phyloP scores from a whole-genome alignment of 768 basidiomycete genomes.

The Russula olivacea region DNA sequence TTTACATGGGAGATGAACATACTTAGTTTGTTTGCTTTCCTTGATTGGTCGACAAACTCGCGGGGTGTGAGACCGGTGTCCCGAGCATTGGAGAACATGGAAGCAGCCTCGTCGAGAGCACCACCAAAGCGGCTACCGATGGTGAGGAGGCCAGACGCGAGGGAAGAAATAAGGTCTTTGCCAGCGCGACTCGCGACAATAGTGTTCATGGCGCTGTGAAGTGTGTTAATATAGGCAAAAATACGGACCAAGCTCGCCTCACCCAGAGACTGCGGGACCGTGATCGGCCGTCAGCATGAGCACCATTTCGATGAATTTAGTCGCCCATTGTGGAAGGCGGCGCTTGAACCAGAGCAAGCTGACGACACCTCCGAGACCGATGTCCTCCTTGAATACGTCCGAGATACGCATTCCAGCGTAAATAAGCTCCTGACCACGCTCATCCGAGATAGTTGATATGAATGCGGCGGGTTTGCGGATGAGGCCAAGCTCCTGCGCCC shows the following conservation, averaged over 20 bases:
- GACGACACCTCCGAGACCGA: slow-evolving; percentile 96
- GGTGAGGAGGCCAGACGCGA: slow-evolving; percentile 93
- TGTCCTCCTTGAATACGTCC: slow-evolving; percentile 96
- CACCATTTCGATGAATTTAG: slow-evolving; percentile 99
- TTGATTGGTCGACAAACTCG: slow-evolving; percentile 92
- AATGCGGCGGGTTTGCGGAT: slow-evolving; percentile 98
- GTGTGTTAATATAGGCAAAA: slow-evolving; percentile 7
- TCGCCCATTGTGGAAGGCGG: slow-evolving; percentile 82
- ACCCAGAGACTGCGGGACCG: slow-evolving; percentile 91
- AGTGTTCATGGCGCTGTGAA: slow-evolving; percentile 87
- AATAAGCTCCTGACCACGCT: slow-evolving; percentile 96
- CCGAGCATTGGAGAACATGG: slow-evolving; percentile 90
- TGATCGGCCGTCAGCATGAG: slow-evolving; percentile 99
- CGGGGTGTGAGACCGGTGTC: slow-evolving; percentile 93
- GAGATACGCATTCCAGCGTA: slow-evolving; percentile 99
- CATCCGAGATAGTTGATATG: slow-evolving; percentile 99
- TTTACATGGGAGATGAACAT: slow-evolving; percentile 31
- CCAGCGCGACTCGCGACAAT: slow-evolving; percentile 99
- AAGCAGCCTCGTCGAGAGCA: slow-evolving; percentile 94
- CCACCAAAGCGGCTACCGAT: slow-evolving; percentile 98
- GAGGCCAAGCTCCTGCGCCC: slow-evolving; percentile 97
- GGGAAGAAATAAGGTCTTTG: slow-evolving; percentile 95
- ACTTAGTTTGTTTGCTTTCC: slow-evolving; percentile 94
- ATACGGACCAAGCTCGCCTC: slow-evolving; percentile 9
- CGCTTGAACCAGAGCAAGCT: slow-evolving; percentile 97